A percentile compares a stretch with the other conserved stretches of the same genome.
phyloP scores from a whole-genome alignment of 768 basidiomycete genomes.

The Megacollybia marginata region DNA sequence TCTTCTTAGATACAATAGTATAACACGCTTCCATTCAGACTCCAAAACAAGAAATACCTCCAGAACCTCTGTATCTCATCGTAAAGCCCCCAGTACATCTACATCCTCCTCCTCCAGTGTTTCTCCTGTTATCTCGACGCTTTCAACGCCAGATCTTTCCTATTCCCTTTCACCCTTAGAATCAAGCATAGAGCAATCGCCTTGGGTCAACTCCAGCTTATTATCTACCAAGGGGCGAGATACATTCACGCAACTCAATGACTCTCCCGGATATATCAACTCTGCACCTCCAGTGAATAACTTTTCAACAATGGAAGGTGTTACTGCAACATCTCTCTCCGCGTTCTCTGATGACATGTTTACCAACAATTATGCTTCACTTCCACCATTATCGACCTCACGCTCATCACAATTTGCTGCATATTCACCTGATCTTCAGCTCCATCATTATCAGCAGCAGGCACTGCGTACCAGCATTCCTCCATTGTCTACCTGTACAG shows the following conservation, averaged over 20 bases:
- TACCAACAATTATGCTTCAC: too few relatives aligned
- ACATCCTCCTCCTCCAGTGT: not conserved
- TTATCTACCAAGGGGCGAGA: not conserved
- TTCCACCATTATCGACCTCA: too few relatives aligned
- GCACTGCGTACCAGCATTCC: too few relatives aligned
- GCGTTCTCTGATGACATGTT: not conserved
- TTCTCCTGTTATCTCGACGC: not conserved
- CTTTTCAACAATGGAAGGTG: not conserved
- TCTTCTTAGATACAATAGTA: too few relatives aligned
- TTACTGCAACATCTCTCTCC: not conserved
- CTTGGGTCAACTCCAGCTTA: not conserved
- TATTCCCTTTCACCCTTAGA: too few relatives aligned
- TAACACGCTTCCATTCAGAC: conserved; percentile 4
- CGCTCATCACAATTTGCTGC: too few relatives aligned
- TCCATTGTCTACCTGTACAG: too few relatives aligned
- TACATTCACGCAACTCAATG: not conserved
- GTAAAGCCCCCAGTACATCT: not conserved
- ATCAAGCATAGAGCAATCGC: not conserved
- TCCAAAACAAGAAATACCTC: conserved; percentile 1
- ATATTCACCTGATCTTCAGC: too few relatives aligned
- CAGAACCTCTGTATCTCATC: not conserved
- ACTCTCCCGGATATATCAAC: not conserved
- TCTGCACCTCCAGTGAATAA: not conserved
- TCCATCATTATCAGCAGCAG: too few relatives aligned
- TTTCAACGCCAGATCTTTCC: not conserved